Percentiles rank a stretch among this genome's conserved stretches.
phyloP scores from a whole-genome alignment of 2,329 filamentous ascomycete genomes.

The Trichoderma gracile region DNA sequence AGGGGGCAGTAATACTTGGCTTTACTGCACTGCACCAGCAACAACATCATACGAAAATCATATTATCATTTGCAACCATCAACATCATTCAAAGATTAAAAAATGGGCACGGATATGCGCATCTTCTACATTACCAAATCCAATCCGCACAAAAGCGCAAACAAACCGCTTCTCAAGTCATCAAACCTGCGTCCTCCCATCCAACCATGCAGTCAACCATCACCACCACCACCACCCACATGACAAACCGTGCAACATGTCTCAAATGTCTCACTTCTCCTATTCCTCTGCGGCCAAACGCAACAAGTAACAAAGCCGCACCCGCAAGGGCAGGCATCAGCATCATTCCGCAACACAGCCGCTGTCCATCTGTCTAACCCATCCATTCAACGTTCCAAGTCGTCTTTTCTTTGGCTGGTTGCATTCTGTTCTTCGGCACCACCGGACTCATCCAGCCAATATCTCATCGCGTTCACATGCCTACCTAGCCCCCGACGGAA shows the following conservation, averaged over 20 bases:
- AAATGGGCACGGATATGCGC: too few species aligned
- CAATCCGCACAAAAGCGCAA: background rate
- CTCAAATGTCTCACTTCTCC: constrained; percentile 9
- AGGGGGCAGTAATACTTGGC: background rate
- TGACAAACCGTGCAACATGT: too few species aligned
- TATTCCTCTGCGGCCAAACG: background rate
- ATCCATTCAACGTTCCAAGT: background rate
- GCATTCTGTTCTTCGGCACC: too few species aligned
- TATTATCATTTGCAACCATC: background rate
- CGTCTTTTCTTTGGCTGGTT: background rate
- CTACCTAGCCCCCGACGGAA: too few species aligned
- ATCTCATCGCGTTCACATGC: too few species aligned
- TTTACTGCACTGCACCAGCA: background rate
- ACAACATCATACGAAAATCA: background rate
- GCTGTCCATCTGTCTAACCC: background rate
- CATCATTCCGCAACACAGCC: background rate
- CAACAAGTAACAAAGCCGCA: background rate
- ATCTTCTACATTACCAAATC: too few species aligned
- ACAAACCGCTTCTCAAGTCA: background rate
- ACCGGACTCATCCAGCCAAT: too few species aligned
- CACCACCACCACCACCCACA: too few species aligned
- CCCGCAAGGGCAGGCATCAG: constrained; percentile 12
- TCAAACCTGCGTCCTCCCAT: too few species aligned
- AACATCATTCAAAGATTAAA: too few species aligned
- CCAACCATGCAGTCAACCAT: too few species aligned